These are phyloP conservation scores for Talaromyces sp. DNA, from an alignment of 2,329 filamentous ascomycete species.

Conservation along the genomic window DNA sequence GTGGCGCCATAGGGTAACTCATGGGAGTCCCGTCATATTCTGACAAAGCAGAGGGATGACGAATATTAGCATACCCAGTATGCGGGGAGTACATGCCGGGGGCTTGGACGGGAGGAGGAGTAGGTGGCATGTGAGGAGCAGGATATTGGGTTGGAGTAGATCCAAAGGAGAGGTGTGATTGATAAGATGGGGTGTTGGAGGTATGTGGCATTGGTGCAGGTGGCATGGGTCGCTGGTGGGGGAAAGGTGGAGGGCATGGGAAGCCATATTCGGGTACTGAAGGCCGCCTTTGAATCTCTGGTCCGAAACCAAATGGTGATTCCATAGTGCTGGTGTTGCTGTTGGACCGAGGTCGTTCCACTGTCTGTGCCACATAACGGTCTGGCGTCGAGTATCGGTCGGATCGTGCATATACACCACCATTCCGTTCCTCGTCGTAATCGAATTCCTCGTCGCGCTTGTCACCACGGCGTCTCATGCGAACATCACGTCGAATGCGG, in stretches of 20 bases:
- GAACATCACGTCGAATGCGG: conserved; percentile 88
- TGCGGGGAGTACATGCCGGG: conserved; percentile 39
- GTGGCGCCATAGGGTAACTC: conserved; percentile 26
- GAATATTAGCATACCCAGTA: conserved; percentile 34
- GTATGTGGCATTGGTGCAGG: conserved; percentile 44
- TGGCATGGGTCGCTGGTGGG: conserved; percentile 37
- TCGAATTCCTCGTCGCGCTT: conserved; percentile 71
- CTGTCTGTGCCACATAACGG: conserved; percentile 48
- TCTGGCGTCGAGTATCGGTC: conserved; percentile 57
- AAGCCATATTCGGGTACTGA: conserved; percentile 52
- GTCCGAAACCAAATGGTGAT: conserved; percentile 44
- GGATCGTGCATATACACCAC: conserved; percentile 46
- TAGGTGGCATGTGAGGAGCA: conserved; percentile 45
- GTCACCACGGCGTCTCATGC: conserved; percentile 81
- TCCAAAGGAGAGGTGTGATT: conserved; percentile 48
- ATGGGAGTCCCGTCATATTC: conserved; percentile 35
- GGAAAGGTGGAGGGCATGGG: conserved; percentile 35
- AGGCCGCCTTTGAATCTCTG: conserved; percentile 50
- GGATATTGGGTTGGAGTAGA: conserved; percentile 46
- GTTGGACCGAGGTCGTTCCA: conserved; percentile 61
- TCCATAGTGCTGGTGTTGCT: conserved; percentile 61
- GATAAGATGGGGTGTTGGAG: conserved; percentile 40
- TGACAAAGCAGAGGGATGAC: conserved; percentile 35
- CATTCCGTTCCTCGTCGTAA: conserved; percentile 58
- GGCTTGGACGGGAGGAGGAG: conserved; percentile 44